Conservation (phyloP, 495 filamentous ascomycete species). For the Podospora appendiculata region DNA sequence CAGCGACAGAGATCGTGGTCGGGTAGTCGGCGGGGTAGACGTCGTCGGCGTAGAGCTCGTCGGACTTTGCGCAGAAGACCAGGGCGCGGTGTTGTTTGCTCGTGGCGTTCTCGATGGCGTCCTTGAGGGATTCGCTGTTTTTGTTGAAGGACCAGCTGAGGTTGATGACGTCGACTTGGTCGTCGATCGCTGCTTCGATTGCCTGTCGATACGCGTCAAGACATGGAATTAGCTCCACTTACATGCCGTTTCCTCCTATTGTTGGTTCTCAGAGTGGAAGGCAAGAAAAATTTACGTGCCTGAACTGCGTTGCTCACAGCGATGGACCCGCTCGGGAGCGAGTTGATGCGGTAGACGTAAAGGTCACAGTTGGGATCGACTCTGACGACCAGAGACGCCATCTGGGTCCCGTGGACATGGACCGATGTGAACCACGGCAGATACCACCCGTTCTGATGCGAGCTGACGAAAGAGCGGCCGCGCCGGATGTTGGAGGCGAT, state of each 20-base stretch:
- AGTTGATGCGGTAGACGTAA: neutral
- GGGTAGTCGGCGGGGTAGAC: constrained; percentile 1
- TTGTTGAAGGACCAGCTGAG: constrained; percentile 4
- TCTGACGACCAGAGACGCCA: neutral
- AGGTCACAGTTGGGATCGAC: constrained; percentile 1
- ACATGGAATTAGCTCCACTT: too few species aligned
- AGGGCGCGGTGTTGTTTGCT: neutral
- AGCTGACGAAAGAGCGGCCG: neutral
- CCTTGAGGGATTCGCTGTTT: neutral
- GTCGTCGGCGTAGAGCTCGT: constrained; percentile 1
- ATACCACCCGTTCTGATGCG: neutral
- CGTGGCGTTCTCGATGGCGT: neutral
- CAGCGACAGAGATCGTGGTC: neutral
- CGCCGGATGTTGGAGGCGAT: neutral
- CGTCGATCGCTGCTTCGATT: neutral
- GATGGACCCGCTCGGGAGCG: neutral
- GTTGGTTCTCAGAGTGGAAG: too few species aligned
- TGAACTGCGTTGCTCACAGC: neutral
- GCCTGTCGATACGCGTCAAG: neutral
- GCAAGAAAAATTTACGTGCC: too few species aligned
- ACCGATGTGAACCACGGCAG: constrained; percentile 1
- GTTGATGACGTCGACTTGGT: constrained; percentile 3
- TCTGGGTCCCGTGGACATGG: constrained; percentile 1
- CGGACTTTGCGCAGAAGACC: constrained; percentile 1
- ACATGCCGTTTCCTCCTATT: too few species aligned